Evolutionary conservation across 1,139 yeast genomes (phyloP), one percentile per base, ranked within the genome.

Genomic region (Groenewaldozyma auringiensis): DNA sequence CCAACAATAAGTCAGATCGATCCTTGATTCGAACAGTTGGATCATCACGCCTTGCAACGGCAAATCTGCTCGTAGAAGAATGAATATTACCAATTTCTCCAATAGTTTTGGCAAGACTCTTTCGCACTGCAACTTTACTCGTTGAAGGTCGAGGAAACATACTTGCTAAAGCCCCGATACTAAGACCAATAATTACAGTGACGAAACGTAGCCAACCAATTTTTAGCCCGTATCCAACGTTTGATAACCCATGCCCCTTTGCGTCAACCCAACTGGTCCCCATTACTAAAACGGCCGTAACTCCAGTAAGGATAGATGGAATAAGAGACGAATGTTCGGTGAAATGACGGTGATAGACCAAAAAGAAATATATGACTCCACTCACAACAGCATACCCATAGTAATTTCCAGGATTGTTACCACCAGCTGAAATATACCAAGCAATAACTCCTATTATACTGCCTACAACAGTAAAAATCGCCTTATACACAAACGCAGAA

Each of bases 121-220:
- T 53, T 11, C 66, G 52, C 8, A 61, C 54, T 14, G 55, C 54
- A 16, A 48, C 51, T 41, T 56, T 55, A 6, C 61, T 61, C 13
- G 64, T 59, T 13, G 33, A 49, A 0, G 68, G 63, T 31, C 52
- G 48, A 3, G 70, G 70, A 17, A 66, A 47, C 4, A 63, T 45
- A 4, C 61, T 52, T 16, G 62, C 63, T 21, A 65, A 35, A 35
- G 61, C 61, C 1, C 64, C 66, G n/a, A 62, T 47, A 1, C 56
- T 22, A 9, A 65, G 47, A 2, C 69, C 70, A 29, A 60, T 53
- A 6, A 56, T 36, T 11, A 64, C 68, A 1, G 64, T 57, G 4
- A 61, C 62, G 32, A 63, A 62, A 22, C 70, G 56, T 9, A 60
- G 50, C 68, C 68, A 66, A 1, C 67, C 67, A 13, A 63, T 63